Evolutionary conservation across 2,329 filamentous ascomycete genomes (phyloP).

Genomic region (Verticillium nonalfalfae): DNA sequence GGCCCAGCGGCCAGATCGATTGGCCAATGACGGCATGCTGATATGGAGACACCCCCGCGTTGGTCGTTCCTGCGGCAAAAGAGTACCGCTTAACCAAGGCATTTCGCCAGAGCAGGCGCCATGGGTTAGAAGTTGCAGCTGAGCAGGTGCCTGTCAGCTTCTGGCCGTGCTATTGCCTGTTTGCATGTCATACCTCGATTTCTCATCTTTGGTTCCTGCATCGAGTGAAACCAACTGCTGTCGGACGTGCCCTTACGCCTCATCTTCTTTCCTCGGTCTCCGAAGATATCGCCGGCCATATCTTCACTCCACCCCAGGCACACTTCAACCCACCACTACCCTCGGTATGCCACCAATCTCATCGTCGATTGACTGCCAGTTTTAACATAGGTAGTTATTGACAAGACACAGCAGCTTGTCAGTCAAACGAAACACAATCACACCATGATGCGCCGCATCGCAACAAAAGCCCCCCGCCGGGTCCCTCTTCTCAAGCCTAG

Average conservation of each 20-base stretch:
- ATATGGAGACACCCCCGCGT: neutral
- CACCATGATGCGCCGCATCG: conserved; percentile 26
- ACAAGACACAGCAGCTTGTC: neutral
- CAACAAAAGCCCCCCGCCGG: conserved; percentile 22
- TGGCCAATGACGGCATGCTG: conserved; percentile 7
- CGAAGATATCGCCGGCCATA: neutral
- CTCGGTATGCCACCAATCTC: neutral
- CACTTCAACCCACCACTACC: neutral
- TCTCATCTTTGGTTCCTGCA: neutral
- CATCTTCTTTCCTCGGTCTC: conserved; percentile 11
- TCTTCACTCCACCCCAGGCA: neutral
- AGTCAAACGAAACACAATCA: neutral
- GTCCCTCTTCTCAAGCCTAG: conserved; percentile 13
- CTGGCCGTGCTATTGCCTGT: neutral
- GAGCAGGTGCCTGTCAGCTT: neutral
- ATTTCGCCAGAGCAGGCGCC: neutral
- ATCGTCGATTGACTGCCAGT: too few species aligned
- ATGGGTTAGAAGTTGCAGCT: too few species aligned
- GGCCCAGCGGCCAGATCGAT: conserved; percentile 6
- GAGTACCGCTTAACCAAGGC: conserved; percentile 20
- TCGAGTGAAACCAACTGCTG: neutral
- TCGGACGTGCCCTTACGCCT: neutral
- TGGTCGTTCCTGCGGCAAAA: conserved; percentile 21
- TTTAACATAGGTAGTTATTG: neutral
- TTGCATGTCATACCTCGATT: neutral